These are phyloP conservation scores for Phaeolepiota aurea DNA, from an alignment of 768 basidiomycete genomes.

Conservation along the genomic window DNA sequence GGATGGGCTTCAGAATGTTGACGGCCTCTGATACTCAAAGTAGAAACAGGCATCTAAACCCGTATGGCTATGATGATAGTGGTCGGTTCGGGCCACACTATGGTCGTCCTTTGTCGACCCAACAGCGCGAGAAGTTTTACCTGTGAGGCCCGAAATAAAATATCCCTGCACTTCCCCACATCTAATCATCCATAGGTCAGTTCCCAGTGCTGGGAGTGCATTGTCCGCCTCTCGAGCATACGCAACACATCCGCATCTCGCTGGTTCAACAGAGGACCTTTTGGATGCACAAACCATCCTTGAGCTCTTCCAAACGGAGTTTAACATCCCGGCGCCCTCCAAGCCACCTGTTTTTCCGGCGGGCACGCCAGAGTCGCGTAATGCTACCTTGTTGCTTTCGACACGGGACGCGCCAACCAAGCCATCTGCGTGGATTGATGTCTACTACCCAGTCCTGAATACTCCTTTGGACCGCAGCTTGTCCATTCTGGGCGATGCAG, in stretches of 20 bases:
- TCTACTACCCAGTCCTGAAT: slow-evolving; percentile 86
- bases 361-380: slow-evolving; percentile 58
- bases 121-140: background rate
- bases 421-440: slow-evolving; percentile 75
- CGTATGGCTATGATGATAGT: too few relatives aligned
- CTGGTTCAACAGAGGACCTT: slow-evolving; percentile 54
- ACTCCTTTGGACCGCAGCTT: slow-evolving; percentile 62
- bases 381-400: slow-evolving; percentile 47
- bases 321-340: slow-evolving; percentile 38
- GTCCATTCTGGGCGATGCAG: slow-evolving; percentile 53
- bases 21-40: background rate
- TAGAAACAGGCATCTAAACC: too few relatives aligned
- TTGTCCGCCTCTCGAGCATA: slow-evolving; percentile 46
- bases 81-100: too few relatives aligned
- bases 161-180: too few relatives aligned
- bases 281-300: slow-evolving; percentile 62
- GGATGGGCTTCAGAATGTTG: background rate
- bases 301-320: slow-evolving; percentile 55
- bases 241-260: slow-evolving; percentile 66
- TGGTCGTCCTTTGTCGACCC: background rate
- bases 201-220: slow-evolving; percentile 53
- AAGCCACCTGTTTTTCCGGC: slow-evolving; percentile 59
- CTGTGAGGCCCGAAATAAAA: background rate
- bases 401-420: slow-evolving; percentile 27
- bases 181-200: slow-evolving; percentile 25